Evolutionary conservation across 2,329 filamentous ascomycete genomes (phyloP), one percentile per base, ranked within the genome.

Genomic region (Aureobasidium sp.): DNA sequence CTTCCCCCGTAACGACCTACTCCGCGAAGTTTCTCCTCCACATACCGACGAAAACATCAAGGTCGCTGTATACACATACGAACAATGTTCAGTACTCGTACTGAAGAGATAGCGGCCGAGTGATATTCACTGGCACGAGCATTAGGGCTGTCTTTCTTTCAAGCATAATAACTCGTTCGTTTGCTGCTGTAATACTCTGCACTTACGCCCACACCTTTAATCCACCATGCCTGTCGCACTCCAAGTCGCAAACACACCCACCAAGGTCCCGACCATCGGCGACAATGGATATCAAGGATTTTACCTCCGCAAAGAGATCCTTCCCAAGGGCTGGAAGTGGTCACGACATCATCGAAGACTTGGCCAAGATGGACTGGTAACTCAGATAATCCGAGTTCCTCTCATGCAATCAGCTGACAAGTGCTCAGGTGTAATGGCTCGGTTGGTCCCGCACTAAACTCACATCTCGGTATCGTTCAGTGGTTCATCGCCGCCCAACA

Each of bases 271-370:
- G 13, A 69, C 73, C n/a, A 61, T 71, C 2, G 75, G 74, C 29
- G 70, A 73, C 37, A 78, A 77, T 65, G 73, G 75, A 63, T 78
- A 78, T 54, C 68, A 74, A 67, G 72, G 71, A 44, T 72, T 77
- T 62, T 67, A 72, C 48, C 72, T 74, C 0, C 74, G 75, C 63
- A 68, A 65, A 13, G 76, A 79, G 62, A 67, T 77, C 6, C 68
- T 79, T 0, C 66, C 67, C 4, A 71, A 69, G 53, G 76, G 75
- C 44, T 74, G 53, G 53, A 41, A 42, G 14, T 21, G 74, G 76
- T 8, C 76, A 78, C 61, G 77, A 80, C 65, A 71, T 75, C 0
- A 72, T 80, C 11, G 77, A 79, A 62, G 69, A 67, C 10, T 66
- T 78, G 54, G 76, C 77, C 0, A 64, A 70, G n/a, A 70, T 75